Base-by-base conservation (phyloP, 306 rosid genomes). In the Lotus japonicus region DNA sequence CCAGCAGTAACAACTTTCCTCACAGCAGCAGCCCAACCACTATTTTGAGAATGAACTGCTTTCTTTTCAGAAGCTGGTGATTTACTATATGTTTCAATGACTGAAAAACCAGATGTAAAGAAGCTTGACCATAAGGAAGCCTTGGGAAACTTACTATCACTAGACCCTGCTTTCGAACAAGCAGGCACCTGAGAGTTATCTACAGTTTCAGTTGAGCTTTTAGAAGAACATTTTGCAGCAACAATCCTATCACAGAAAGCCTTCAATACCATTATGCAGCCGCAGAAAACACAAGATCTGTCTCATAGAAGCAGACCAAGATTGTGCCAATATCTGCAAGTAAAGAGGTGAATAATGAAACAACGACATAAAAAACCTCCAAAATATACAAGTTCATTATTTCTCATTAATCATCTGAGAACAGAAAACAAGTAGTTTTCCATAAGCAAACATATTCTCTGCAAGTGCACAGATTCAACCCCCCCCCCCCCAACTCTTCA, bases 11-110 rank as follows among this genome's bases (percentile, higher is more conserved):
- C 80, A 79, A 81, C 87, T 76, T 81, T 89, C 83, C 80, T 89
- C 86, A 92, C 88, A 58, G 87, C 81, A 53, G 87, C 81, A 70
- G 90, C 79, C 98, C 98, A 92, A 72, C 86, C 96, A 81, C 80
- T 78, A 15, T 77, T 79, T 81, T 84, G 84, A 74, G 83, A 74
- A 75, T 82, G 81, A 72, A 78, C 80, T 71, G 83, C 63, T 80
- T 89, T 92, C 85, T 84, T 85, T 74, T 89, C 96, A 86, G 84
- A 79, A 70, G 80, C 36, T 0, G 86, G 78, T 64, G 90, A 72
- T 83, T 87, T 87, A 60, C 88, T 85, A 74, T 70, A 81, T 68
- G 88, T 75, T 85, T 92, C 95, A 84, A 77, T 83, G 68, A 87
- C 76, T 54, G 92, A 75, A 82, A 89, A 72, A 80, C 87, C 81